Conservation (phyloP, 495 filamentous ascomycete species). For the Neurospora sublineolata region DNA sequence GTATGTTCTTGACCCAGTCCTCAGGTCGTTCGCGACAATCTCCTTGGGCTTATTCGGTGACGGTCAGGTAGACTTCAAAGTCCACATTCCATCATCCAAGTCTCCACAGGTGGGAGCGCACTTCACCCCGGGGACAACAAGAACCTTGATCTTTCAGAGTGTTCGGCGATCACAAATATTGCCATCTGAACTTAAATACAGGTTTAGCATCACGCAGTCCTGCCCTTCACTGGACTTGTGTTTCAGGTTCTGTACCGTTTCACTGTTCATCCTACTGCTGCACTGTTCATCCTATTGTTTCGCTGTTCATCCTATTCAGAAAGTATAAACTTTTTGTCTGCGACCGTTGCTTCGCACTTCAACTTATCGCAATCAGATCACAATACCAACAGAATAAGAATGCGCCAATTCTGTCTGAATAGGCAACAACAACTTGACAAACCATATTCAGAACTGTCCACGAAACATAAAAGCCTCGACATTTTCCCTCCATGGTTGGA, state of each 20-base stretch:
- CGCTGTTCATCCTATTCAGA: too few relatives aligned
- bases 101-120: not conserved
- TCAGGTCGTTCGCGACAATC: not conserved
- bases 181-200: not conserved
- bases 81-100: not conserved
- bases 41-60: not conserved
- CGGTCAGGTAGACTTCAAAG: not conserved
- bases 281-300: not conserved
- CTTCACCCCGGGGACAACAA: not conserved
- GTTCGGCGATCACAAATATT: not conserved
- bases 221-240: not conserved
- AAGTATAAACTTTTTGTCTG: rapidly evolving
- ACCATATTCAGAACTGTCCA: not conserved
- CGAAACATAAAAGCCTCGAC: not conserved
- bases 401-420: not conserved
- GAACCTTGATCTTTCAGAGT: not conserved
- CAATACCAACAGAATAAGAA: not conserved
- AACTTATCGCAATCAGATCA: not conserved
- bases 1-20: not conserved
- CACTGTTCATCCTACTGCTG: not conserved
- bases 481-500: not conserved
- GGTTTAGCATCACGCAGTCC: not conserved
- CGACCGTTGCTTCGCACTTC: not conserved
- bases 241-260: not conserved
- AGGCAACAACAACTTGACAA: not conserved